Evolutionary conservation across 148 eudicot species (phyloP), one percentile per base, ranked within the genome.

Genomic region (Hydrangea macrophylla): DNA sequence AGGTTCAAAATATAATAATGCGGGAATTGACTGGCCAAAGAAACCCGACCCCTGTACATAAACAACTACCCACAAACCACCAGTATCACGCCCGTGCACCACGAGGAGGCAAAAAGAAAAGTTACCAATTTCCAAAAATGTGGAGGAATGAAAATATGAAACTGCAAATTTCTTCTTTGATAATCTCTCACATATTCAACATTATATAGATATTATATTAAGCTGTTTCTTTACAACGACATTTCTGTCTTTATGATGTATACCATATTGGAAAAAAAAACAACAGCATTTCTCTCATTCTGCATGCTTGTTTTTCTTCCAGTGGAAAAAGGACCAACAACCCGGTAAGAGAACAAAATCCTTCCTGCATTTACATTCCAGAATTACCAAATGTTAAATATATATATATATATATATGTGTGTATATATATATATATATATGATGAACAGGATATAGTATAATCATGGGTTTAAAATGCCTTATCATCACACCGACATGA

Each of bases 331-430:
- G 31, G 61, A 39, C 45, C 65, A 48, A 65, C 58, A 74, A 36
- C 55, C 55, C 23, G 40, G 30, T 53, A 20, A 39, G 13, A 58
- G 39, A 27, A 55, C 68, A n/a, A 24, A 22, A 7, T 18, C 67
- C 22, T 60, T 60, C 71, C 77, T 74, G 72, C 67, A 60, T 28
- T 22, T 59, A 22, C 6, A 64, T 15, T 31, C 54, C 36, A 39
- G 6, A 12, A 58, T 30, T 26, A 26, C n/a, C 8, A 2, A 1
- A 20, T 18, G 7, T 32, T 0, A 6, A n/a, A 18, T 31, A 18
- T 26, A 27, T 5, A 10, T 9, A 9, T 58, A 39, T 33, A 30
- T 58, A 8, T 35, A 8, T 35, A 8, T 35, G 39, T 35, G 39
- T 35, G 8, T 35, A 35, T 35, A 3, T 35, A 8, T 35, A 35